phyloP scores from a whole-genome alignment of 257 asterid genomes.

The Solanum lignicaule region DNA sequence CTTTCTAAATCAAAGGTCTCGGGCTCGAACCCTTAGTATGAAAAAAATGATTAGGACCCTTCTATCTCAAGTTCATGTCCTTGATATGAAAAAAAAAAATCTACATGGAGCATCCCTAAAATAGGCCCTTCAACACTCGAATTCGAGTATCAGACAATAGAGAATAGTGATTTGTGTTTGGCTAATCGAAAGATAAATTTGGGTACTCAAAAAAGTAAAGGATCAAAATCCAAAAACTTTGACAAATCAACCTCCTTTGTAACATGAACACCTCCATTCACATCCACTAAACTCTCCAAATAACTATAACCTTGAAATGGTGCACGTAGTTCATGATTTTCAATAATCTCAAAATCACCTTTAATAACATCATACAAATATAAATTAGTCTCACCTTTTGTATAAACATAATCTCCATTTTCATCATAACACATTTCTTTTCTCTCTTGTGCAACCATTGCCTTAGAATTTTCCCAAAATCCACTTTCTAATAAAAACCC shows the following conservation, averaged over 20 bases:
- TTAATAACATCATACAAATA: not conserved
- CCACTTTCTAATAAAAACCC: not conserved
- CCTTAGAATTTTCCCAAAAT: slow-evolving; percentile 1
- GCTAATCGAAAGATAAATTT: not conserved
- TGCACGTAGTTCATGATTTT: not conserved
- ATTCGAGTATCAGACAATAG: no score
- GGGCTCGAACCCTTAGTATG: no score
- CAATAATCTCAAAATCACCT: not conserved
- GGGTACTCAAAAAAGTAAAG: not conserved
- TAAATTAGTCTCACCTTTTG: not conserved
- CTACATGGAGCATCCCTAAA: no score
- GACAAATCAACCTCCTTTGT: not conserved
- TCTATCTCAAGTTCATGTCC: no score
- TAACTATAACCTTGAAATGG: not conserved
- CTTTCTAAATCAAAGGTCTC: no score
- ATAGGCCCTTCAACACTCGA: no score
- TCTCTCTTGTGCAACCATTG: not conserved
- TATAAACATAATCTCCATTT: not conserved
- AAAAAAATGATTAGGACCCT: no score
- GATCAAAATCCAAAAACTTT: not conserved
- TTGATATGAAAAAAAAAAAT: no score
- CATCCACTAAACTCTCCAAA: not conserved
- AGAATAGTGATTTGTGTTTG: not conserved
- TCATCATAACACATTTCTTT: not conserved
- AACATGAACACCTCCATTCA: not conserved